These are phyloP conservation scores for Acanthochlamys bracteata DNA, from an alignment of 106 monocot species.

Conservation along the genomic window DNA sequence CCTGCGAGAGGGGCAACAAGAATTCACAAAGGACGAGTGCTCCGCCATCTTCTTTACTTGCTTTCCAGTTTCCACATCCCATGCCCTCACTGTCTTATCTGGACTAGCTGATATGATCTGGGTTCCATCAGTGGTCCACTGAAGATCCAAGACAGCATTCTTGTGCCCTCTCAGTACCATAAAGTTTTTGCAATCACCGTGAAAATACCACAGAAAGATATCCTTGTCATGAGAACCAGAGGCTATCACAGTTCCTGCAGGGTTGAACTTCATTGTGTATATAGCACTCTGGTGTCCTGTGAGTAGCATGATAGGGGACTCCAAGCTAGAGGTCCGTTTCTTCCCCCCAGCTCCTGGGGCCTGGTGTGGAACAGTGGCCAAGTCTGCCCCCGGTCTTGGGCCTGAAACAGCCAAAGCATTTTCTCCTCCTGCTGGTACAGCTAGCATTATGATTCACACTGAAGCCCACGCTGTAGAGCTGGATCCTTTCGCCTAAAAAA, in stretches of 20 bases:
- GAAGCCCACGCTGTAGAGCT: neutral
- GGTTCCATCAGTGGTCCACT: constrained; percentile 78
- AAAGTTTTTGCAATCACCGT: constrained; percentile 93
- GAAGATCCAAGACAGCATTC: constrained; percentile 83
- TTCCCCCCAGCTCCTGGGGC: constrained; percentile 33
- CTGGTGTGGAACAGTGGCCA: constrained; percentile 36
- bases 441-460: constrained; percentile 22
- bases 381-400: constrained; percentile 35
- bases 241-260: constrained; percentile 70
- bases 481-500: neutral
- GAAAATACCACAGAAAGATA: constrained; percentile 82
- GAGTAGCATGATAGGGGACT: constrained; percentile 92
- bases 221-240: constrained; percentile 94
- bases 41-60: constrained; percentile 97
- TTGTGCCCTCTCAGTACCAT: constrained; percentile 85
- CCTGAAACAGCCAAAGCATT: constrained; percentile 36
- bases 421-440: constrained; percentile 27
- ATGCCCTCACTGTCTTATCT: constrained; percentile 80
- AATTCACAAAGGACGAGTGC: constrained; percentile 83
- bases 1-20: constrained; percentile 68
- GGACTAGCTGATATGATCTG: constrained; percentile 89
- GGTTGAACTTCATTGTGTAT: constrained; percentile 93
- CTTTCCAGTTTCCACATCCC: constrained; percentile 90
- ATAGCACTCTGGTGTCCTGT: constrained; percentile 86
- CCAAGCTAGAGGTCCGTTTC: constrained; percentile 75